phyloP scores from a whole-genome alignment of 345 rosid species.

The Capsella bursapastoris region DNA sequence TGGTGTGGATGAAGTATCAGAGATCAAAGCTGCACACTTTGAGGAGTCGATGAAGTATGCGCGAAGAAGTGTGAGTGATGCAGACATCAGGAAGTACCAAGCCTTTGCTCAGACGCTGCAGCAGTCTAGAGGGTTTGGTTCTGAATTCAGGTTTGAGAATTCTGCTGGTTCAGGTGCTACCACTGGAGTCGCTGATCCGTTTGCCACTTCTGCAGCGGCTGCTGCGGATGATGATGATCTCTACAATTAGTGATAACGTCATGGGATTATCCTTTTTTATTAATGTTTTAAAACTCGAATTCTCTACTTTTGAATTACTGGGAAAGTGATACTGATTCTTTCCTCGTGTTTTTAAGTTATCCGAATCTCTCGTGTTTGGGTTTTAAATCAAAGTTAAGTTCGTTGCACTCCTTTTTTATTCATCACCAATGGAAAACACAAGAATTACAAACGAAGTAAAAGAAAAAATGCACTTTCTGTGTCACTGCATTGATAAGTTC shows the following conservation, averaged over 20 bases:
- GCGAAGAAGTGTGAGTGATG: conserved; percentile 95
- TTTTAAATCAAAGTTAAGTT: conserved; percentile 8
- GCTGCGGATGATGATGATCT: conserved; percentile 86
- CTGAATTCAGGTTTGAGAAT: conserved; percentile 77
- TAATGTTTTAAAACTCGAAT: conserved; percentile 26
- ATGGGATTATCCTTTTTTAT: neutral
- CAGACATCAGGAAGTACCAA: conserved; percentile 92
- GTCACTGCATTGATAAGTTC: no score
- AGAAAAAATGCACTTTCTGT: neutral
- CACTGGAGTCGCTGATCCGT: conserved; percentile 72
- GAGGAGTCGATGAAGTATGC: conserved; percentile 99
- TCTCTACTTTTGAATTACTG: conserved; percentile 33
- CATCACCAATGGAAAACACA: neutral
- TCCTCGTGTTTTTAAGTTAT: conserved; percentile 34
- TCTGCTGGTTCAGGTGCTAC: conserved; percentile 60
- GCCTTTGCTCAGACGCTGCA: conserved; percentile 97
- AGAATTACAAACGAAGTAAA: neutral
- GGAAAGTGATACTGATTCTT: conserved; percentile 36
- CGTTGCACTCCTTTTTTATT: neutral
- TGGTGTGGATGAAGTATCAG: conserved; percentile 76
- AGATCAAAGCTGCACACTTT: conserved; percentile 90
- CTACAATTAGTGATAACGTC: conserved; percentile 53
- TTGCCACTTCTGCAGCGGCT: conserved; percentile 73
- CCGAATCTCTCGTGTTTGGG: conserved; percentile 18
- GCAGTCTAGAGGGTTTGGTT: conserved; percentile 94